phyloP scores from a whole-genome alignment of 2,329 filamentous ascomycete species.

The Phyllosticta paracitricarpa region DNA sequence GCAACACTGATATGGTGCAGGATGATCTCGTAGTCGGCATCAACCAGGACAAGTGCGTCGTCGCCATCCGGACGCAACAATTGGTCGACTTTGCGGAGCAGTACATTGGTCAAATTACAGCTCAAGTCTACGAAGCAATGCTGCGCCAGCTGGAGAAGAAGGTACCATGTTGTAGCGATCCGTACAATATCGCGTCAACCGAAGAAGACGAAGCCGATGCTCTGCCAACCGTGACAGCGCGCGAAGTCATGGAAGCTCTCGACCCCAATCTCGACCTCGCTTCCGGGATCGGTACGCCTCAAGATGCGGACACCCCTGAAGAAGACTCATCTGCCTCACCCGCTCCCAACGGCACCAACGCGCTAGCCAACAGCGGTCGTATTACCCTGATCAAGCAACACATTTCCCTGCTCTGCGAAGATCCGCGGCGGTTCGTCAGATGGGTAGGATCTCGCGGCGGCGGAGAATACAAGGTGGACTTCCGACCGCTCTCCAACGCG shows the following conservation, averaged over 20 bases:
- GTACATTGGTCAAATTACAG: slow-evolving; percentile 62
- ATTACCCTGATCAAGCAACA: slow-evolving; percentile 52
- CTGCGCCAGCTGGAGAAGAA: slow-evolving; percentile 61
- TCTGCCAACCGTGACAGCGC: slow-evolving; percentile 28
- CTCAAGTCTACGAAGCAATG: slow-evolving; percentile 66
- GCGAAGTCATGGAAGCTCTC: slow-evolving; percentile 33
- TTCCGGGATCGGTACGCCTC: slow-evolving; percentile 19
- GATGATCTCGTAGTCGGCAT: slow-evolving; percentile 64
- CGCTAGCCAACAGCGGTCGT: slow-evolving; percentile 14
- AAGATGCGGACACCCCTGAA: slow-evolving; percentile 21
- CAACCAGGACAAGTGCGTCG: slow-evolving; percentile 75
- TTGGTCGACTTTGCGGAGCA: slow-evolving; percentile 65
- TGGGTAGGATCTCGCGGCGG: slow-evolving; percentile 54
- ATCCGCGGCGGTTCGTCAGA: slow-evolving; percentile 57
- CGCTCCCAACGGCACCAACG: neutral
- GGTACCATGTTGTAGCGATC: slow-evolving; percentile 55
- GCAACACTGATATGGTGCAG: slow-evolving; percentile 33
- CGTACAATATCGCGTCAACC: slow-evolving; percentile 29
- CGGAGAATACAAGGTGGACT: slow-evolving; percentile 77
- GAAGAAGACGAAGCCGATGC: slow-evolving; percentile 33
- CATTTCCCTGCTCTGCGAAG: slow-evolving; percentile 60
- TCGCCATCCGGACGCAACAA: slow-evolving; percentile 69
- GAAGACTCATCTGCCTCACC: slow-evolving; percentile 23
- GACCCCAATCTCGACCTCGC: slow-evolving; percentile 31
- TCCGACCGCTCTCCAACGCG: slow-evolving; percentile 58